Evolutionary conservation across 805 yeast genomes (phyloP), one percentile per base, ranked within the genome.

Genomic region (Saturnispora ahearnii): DNA sequence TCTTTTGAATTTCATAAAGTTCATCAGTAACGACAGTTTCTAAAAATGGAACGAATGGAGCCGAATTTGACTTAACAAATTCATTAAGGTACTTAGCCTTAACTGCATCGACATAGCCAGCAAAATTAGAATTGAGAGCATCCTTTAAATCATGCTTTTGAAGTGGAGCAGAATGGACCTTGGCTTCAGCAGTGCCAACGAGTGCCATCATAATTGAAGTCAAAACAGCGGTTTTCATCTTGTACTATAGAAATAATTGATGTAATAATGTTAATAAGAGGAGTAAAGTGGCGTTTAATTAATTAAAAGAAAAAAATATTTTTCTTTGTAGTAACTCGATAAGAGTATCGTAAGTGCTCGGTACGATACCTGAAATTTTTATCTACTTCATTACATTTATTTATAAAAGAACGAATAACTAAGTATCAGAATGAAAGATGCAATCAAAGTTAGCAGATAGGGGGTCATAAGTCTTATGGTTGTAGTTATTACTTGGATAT

Each of bases 71-170:
- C 4, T 41, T 48, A 4, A 15, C 55, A 44, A 54, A 54, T 10
- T 44, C 50, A 28, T 66, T 60, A 51, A 74, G 56, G 58, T 78
- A 78, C 61, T 76, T 78, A 58, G 68, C 60, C 52, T 77, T 73
- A 54, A 78, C 65, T 2, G 76, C 70, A n/a, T 60, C 54, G 48
- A 77, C 71, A 59, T 78, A 77, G 41, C 75, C 76, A n/a, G 58
- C 53, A 58, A 73, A 78, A 12, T 67, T 62, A 45, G 75, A 76
- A 46, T 69, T 68, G 51, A 74, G 70, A 15, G 76, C 66, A 31
- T 76, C 79, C 24, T 72, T 73, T 37, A 62, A 61, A 2, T 81
- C 74, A 34, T 75, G 67, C 62, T 74, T 77, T 52, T 69, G 62
- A 57, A 78, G 68, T 50, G 72, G 68, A 42, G 78, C 73, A 15